Percentiles rank a stretch among this genome's conserved stretches.
Conservation (phyloP, 2,329 filamentous ascomycete genomes). For the Dendrostoma leiphaemia region DNA sequence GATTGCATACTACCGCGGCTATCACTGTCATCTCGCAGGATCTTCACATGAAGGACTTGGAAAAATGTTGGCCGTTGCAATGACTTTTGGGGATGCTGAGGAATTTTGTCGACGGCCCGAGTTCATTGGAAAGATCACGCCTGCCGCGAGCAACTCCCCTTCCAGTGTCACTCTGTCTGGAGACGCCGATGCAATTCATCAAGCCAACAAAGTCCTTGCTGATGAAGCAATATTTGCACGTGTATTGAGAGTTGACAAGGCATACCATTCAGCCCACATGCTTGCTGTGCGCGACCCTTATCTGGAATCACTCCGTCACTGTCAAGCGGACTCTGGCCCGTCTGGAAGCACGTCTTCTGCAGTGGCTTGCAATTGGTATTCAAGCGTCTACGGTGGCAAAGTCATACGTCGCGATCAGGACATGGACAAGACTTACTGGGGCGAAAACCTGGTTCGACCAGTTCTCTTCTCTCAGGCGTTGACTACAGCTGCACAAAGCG, state of each 20-base stretch:
- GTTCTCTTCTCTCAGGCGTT: slow-evolving; percentile 24
- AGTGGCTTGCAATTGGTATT: slow-evolving; percentile 21
- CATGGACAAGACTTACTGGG: slow-evolving; percentile 18
- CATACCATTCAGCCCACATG: slow-evolving; percentile 41
- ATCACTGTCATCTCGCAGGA: too few species aligned
- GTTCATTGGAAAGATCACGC: too few species aligned
- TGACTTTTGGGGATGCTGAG: too few species aligned
- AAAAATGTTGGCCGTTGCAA: too few species aligned
- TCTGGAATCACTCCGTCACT: slow-evolving; percentile 8
- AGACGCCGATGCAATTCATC: slow-evolving; percentile 26
- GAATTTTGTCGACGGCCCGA: too few species aligned
- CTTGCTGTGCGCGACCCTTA: slow-evolving; percentile 7
- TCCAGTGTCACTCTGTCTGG: slow-evolving; percentile 28
- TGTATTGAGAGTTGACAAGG: slow-evolving; percentile 34
- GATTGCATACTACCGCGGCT: too few species aligned
- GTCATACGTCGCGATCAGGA: not conserved
- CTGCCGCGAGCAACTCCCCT: slow-evolving; percentile 30
- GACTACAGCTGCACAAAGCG: slow-evolving; percentile 6
- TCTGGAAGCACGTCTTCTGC: not conserved
- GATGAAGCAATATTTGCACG: slow-evolving; percentile 28
- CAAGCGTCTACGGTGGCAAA: slow-evolving; percentile 19
- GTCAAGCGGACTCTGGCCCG: not conserved
- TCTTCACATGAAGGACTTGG: too few species aligned
- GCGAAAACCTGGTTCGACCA: slow-evolving; percentile 21
- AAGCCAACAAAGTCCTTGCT: slow-evolving; percentile 23